Percentiles rank a stretch among this genome's conserved stretches.
These are phyloP conservation scores for Coniferiporia sulphurascens DNA, from an alignment of 1,284 basidiomycete species.

Conservation along the genomic window DNA sequence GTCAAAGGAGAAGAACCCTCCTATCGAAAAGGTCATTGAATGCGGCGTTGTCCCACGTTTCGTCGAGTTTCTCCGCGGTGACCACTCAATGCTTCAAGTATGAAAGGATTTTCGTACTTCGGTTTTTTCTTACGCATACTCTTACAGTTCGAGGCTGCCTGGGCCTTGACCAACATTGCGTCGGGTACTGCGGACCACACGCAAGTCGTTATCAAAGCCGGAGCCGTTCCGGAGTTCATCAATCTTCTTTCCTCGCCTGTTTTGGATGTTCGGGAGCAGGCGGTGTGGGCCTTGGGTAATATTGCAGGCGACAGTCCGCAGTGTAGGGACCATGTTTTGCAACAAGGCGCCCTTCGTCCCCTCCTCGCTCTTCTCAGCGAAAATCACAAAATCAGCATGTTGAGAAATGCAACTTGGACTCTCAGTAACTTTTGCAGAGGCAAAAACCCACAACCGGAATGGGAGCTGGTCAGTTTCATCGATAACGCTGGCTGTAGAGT, in stretches of 20 bases:
- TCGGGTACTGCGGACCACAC: constrained; percentile 99
- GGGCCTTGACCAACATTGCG: constrained; percentile 99
- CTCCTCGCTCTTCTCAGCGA: constrained; percentile 71
- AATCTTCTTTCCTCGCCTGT: constrained; percentile 84
- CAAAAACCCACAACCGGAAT: constrained; percentile 93
- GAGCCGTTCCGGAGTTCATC: constrained; percentile 98
- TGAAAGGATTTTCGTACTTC: constrained; percentile 22
- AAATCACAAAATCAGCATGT: constrained; percentile 95
- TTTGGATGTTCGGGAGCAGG: constrained; percentile 92
- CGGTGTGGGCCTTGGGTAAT: constrained; percentile 95
- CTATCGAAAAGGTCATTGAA: constrained; percentile 98
- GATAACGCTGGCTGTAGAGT: neutral
- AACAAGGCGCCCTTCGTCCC: constrained; percentile 71
- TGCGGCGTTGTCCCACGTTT: constrained; percentile 97
- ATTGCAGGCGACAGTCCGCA: constrained; percentile 94
- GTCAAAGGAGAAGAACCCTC: constrained; percentile 99
- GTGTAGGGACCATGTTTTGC: constrained; percentile 87
- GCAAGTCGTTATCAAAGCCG: constrained; percentile 93
- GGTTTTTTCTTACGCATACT: constrained; percentile 14
- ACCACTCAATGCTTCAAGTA: constrained; percentile 95
- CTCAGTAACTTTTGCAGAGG: constrained; percentile 97
- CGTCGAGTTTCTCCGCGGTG: constrained; percentile 87
- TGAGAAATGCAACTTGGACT: constrained; percentile 97
- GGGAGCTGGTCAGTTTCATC: constrained; percentile 69
- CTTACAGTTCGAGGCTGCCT: constrained; percentile 92